Evolutionary conservation across 257 asterid genomes (phyloP), one percentile per base, ranked within the genome.

Genomic region (Solanum sitiens): DNA sequence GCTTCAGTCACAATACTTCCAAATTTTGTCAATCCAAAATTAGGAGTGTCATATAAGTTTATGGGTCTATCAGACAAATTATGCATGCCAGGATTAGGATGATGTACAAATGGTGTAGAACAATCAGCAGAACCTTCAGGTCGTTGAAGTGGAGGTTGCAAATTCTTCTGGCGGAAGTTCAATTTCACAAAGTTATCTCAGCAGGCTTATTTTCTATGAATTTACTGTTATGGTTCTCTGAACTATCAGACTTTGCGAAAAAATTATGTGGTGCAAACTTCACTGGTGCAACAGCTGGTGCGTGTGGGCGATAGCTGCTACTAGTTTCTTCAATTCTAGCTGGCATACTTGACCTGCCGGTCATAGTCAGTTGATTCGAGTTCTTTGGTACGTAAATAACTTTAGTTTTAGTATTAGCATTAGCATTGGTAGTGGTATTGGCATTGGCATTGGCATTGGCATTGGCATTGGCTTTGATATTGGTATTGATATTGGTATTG

Each of bases 241-340:
- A 83, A 7, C 87, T 47, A 32, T 71, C 86, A 4, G 82, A 30
- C 23, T 25, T 88, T 2, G 39, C 56, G 30, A 87, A 90, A 85
- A 89, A 90, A n/a, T 88, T 90, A 30, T 93, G 93, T 30, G 92
- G 93, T 45, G 92, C 91, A 68, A 91, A 80, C 82, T 44, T 87
- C 74, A 80, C 87, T 45, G 71, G 91, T 61, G 39, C 71, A 20
- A 79, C 82, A 80, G 72, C 94, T 88, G 90, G 89, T 89, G 85
- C 88, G 56, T 32, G 67, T 30, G 86, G 72, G 84, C 25, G 50
- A 32, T 44, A 71, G 83, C 23, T 53, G n/a, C 82, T 77, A 18
- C 88, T 86, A 87, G 44, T 47, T 72, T 80, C 91, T 33, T 68
- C 86, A 71, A 42, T 85, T 50, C 84, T 88, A 74, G 14, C 20